Base-by-base conservation (phyloP, 768 basidiomycete species). In the Suillus lakei region DNA sequence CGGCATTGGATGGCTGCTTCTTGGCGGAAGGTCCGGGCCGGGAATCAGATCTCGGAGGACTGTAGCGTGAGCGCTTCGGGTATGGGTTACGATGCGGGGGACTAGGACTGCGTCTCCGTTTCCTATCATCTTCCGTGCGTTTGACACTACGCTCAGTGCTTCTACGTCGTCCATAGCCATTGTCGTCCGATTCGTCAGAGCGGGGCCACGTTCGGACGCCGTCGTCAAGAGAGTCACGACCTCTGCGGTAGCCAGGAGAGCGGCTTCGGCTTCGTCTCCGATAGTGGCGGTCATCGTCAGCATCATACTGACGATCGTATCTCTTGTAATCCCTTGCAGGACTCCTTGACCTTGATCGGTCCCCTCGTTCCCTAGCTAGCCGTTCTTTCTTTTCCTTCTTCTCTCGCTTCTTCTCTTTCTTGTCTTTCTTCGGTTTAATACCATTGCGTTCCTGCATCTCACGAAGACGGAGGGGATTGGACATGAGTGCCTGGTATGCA, bases 401-500 rank as follows among this genome's bases (percentile, higher is more conserved):
- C 65, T 80, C 77, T 58, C 77, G 77, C 77, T 85, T 87, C 62
- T 86, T 82, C 60, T 88, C 84, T 70, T 84, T 83, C 75, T 91
- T 91, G 65, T 89, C 88, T 73, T 91, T 91, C 80, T 92, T 91
- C 6, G 88, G 83, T 72, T 91, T 90, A 59, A 94, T 87, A n/a
- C 93, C 93, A 62, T 89, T 89, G 44, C 88, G 84, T 75, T 91
- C 88, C 76, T 93, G 89, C 82, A 96, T 79, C 75, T 93, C 89
- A 63, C 89, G 87, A 54, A 96, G 80, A 28, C 92, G 92, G 38
- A 95, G 85, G 36, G 95, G 95, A 70, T 96, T 96, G 56, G 91
- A 87, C 81, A 93, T 84, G 44, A 98, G 81, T 2, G 93, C 87
- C 69, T 98, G 88, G 70, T 95, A 91, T 8, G 95, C 92, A 9